Base-by-base conservation (phyloP, 495 filamentous ascomycete species). In the Entonaema liquescens region DNA sequence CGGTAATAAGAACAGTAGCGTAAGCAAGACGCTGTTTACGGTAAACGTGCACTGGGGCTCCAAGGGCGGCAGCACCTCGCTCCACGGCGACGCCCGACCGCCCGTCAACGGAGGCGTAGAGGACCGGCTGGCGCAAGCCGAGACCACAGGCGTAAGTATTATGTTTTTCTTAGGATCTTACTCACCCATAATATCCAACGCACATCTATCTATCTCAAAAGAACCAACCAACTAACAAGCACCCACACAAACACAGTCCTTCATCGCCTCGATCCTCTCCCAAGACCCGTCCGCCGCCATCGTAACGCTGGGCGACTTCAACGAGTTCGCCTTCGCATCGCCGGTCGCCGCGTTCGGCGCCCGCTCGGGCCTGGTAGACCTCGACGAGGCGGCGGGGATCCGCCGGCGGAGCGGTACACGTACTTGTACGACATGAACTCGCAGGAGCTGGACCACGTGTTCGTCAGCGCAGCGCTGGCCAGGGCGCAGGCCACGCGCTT, bases 401-500 rank as follows among this genome's bases (percentile, higher is more conserved):
- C 78, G 12, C 55, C 73, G 0, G 68, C 75, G 47, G 88, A 91
- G 80, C 76, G 89, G 19, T 91, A 90, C 62, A 87, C 87, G 2
- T 90, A 90, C 73, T 72, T 85, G 4, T 88, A 80, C 71, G 84
- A 85, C 60, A 80, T 78, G 77, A 86, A 85, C 69, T 75, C 78
- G 36, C 82, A 90, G 77, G 82, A 86, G 74, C 81, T 90, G 6
- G 88, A 89, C 74, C 88, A 90, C 77, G 85, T 89, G 77, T 88
- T 83, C 67, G 81, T 90, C 31, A 88, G 84, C 56, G 72, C 79
- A 15, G 70, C 64, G 50, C 57, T 85, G 40, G 72, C 70, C 7
- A 3, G 17, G 2, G 40, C 19, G 44, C 40, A 31, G 76, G 72
- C 23, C 65, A 74, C 3, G 74, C 57, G 80, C 75, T 85, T 85